These are phyloP conservation scores for Glonium stellatum DNA, from an alignment of 495 filamentous ascomycete species.

Conservation along the genomic window DNA sequence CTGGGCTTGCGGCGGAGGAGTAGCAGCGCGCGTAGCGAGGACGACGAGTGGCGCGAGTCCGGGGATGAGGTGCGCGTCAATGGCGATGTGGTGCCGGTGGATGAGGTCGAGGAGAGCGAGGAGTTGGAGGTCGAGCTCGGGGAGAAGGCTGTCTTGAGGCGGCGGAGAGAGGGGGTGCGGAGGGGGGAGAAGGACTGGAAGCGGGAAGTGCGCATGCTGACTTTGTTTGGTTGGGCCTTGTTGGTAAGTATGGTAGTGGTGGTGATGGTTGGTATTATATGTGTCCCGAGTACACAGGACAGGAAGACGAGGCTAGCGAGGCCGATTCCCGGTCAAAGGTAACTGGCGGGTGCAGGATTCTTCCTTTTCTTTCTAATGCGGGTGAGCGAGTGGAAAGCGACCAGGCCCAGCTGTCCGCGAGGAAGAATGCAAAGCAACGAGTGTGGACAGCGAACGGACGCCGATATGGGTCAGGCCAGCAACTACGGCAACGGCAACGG, in stretches of 20 bases:
- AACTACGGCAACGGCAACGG: not conserved
- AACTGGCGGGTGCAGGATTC: no score
- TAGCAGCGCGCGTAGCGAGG: slow-evolving; percentile 22
- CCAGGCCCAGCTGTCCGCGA: slow-evolving; percentile 2
- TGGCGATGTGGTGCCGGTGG: slow-evolving; percentile 18
- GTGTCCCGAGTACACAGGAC: not conserved
- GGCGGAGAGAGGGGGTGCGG: slow-evolving; percentile 33
- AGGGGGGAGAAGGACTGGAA: slow-evolving; percentile 29
- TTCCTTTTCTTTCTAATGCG: no score
- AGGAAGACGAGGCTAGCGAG: not conserved
- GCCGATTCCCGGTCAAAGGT: no score
- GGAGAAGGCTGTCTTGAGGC: slow-evolving; percentile 32
- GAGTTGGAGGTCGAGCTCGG: slow-evolving; percentile 18
- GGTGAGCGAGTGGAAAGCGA: not conserved
- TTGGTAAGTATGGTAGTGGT: not conserved
- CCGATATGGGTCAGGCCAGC: slow-evolving; percentile 1
- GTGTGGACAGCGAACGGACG: slow-evolving; percentile 1
- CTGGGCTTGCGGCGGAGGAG: slow-evolving; percentile 31
- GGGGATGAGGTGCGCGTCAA: slow-evolving; percentile 25
- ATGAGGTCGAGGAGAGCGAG: slow-evolving; percentile 13
- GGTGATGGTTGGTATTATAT: not conserved
- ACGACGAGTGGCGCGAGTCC: slow-evolving; percentile 21
- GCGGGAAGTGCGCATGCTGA: slow-evolving; percentile 21
- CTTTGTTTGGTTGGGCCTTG: not conserved
- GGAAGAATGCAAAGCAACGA: not conserved